Evolutionary conservation across 805 yeast genomes (phyloP), one percentile per base, ranked within the genome.

Genomic region (Clavispora santaluciae): DNA sequence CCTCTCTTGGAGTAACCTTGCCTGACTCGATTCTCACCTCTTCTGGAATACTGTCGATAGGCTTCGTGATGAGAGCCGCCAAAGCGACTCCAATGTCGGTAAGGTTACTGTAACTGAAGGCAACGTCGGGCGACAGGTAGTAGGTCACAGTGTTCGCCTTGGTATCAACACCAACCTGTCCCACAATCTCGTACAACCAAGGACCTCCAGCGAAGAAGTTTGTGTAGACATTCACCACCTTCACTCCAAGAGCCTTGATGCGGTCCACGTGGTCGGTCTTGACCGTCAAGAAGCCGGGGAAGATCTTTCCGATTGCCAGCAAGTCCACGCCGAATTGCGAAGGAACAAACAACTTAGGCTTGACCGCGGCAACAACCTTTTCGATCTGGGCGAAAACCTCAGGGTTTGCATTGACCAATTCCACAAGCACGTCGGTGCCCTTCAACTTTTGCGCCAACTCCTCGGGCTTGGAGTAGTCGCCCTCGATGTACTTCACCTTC

Each of bases 291-390:
- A 73, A 60, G 1, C 63, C 65, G 6, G 77, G 72, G 18, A 66
- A 55, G 17, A 39, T 29, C 16, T 48, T 43, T 4, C 50, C 50
- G 16, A 56, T 55, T 7, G 53, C 60, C 2, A 47, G 54, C 15
- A 69, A 37, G 40, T 77, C 78, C 18, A 65, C 51, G 30, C 86
- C 88, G 50, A 75, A 81, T 50, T 79, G 84, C 2, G 82, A 73
- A 23, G 84, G 83, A 47, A 79, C 71, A 60, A 68, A 79, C 24
- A 77, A 53, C 53, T 73, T 72, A 37, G 78, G 76, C 46, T 72
- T 70, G 38, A 64, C 66, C 23, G 53, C 58, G 8, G 56, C 54
- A 3, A 71, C 70, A 6, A 73, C 38, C 18, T 51, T 68, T 36
- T 72, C 75, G 24, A 71, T 43, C n/a, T 61, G 45, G 1, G 49